Evolutionary conservation across 495 filamentous ascomycete species (phyloP), one percentile per base, ranked within the genome.

Genomic region (Penicillium cosmopolitanum): DNA sequence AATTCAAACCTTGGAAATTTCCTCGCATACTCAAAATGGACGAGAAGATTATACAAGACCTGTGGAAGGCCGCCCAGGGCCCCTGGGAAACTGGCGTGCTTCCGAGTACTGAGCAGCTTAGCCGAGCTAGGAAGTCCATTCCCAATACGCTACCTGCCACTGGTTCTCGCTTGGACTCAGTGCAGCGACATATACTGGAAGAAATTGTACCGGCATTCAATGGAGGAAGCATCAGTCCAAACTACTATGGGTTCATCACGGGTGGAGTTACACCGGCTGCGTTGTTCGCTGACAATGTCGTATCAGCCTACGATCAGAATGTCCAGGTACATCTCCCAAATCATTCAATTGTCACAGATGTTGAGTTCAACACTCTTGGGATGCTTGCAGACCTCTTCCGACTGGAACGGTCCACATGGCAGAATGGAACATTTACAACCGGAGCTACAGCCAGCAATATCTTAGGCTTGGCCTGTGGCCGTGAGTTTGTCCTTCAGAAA

Each of bases 161-260:
- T 1, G 85, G 84, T 34, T 58, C 74, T 12, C 82, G 80, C 4
- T 72, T 84, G 13, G 72, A 80, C 47, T 56, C 61, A 12, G 72
- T 78, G 10, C 75, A 76, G 31, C 54, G 65, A 16, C 85, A 89
- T 58, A 67, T 93, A 18, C 53, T 83, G n/a, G 43, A 76, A 21
- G 79, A 86, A 60, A 80, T 93, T 55, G 80, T 86, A 18, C 89
- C 90, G 0, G 87, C 80, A 5, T 82, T 94, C 55, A 89, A 88
- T 61, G 77, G 72, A 16, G 74, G 82, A 73, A 83, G 82, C 71
- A 75, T 86, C 64, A 82, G 85, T 63, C 69, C 85, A 33, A 80
- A 81, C 58, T 98, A 96, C 78, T 95, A 89, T 73, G 93, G 92
- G 23, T 96, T 97, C 66, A 87, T 98, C 7, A 96, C 89, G 0